These are phyloP conservation scores for Lepidium aucheri DNA, from an alignment of 345 rosid genomes.

Conservation along the genomic window DNA sequence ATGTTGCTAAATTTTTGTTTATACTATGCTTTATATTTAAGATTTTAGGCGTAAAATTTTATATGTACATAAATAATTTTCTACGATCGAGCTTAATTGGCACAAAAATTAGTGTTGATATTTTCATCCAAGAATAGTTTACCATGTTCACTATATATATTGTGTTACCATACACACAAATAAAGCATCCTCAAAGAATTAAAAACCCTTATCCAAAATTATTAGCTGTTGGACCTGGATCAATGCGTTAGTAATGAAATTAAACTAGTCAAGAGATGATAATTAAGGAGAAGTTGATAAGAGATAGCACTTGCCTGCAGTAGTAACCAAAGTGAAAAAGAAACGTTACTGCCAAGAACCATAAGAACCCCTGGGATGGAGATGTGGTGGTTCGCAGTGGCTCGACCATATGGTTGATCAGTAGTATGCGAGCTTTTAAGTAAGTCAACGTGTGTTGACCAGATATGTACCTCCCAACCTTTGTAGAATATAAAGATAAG, in stretches of 20 bases:
- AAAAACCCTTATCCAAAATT: background rate
- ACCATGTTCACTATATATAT: too few species aligned
- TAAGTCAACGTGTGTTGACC: conserved; percentile 34
- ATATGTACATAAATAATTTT: background rate
- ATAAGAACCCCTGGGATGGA: conserved; percentile 24
- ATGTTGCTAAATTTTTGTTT: background rate
- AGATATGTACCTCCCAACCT: conserved; percentile 32
- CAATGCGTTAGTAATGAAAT: background rate
- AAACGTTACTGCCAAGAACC: conserved; percentile 23
- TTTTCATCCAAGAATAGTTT: background rate
- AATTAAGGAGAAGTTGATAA: background rate
- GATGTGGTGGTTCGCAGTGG: conserved; percentile 8
- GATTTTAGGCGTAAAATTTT: background rate
- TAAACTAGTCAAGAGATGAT: background rate
- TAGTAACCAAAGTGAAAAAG: conserved; percentile 27
- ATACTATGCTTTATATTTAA: background rate
- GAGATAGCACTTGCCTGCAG: conserved; percentile 22
- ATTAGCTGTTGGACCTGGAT: background rate
- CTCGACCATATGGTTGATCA: background rate
- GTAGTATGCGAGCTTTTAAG: background rate
- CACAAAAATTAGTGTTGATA: background rate
- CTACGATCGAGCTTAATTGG: background rate
- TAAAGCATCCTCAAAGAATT: background rate
- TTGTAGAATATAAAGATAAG: conserved; percentile 48
- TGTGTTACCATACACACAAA: background rate